These are phyloP conservation scores for Cochlearia excelsa DNA, from an alignment of 345 rosid species.

Conservation along the genomic window DNA sequence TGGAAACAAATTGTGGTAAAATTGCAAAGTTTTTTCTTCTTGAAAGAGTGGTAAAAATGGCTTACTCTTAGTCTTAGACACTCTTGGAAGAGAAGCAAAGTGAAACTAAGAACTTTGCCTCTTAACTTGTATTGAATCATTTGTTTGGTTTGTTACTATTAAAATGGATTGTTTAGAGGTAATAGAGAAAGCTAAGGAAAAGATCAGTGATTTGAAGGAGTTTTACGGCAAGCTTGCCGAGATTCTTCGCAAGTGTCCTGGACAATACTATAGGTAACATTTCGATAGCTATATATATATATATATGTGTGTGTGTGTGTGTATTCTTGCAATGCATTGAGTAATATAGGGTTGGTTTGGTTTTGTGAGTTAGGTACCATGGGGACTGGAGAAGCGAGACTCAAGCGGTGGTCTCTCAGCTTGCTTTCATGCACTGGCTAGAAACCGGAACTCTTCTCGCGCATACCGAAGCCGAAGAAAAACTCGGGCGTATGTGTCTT, in stretches of 20 bases:
- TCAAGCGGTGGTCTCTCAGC: constrained; percentile 75
- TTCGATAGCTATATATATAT: neutral
- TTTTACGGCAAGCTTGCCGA: constrained; percentile 57
- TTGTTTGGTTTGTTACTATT: neutral
- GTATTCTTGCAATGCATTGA: neutral
- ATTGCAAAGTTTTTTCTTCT: neutral
- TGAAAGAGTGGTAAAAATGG: neutral
- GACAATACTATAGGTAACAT: constrained; percentile 71
- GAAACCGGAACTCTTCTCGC: constrained; percentile 75
- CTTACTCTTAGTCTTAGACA: neutral
- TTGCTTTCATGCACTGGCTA: constrained; percentile 89
- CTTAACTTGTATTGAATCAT: too few species aligned
- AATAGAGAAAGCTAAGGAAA: constrained; percentile 60
- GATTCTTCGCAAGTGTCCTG: constrained; percentile 56
- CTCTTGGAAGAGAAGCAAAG: neutral
- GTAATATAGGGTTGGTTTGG: constrained; percentile 15
- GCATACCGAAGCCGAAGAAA: constrained; percentile 69
- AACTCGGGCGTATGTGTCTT: constrained; percentile 71
- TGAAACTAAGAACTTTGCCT: neutral
- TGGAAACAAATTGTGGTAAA: neutral
- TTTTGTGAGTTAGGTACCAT: constrained; percentile 59
- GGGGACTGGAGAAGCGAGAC: constrained; percentile 97
- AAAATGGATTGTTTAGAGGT: constrained; percentile 43
- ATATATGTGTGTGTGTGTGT: neutral
- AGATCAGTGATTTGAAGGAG: constrained; percentile 53